These are phyloP conservation scores for Puccinia hordei DNA, from an alignment of 1,284 basidiomycete genomes.

Conservation along the genomic window DNA sequence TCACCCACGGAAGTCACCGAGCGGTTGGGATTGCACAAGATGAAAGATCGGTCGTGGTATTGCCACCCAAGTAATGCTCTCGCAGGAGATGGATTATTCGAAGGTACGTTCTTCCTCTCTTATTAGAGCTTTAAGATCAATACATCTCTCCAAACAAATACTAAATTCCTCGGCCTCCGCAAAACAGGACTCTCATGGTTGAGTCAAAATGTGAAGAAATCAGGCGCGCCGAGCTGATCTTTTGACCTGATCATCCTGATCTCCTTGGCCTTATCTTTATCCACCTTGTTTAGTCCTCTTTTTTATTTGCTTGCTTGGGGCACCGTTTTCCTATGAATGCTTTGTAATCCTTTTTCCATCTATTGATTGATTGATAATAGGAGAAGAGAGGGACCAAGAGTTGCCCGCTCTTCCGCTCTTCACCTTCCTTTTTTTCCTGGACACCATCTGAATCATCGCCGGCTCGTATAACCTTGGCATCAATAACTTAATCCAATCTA, in stretches of 20 bases:
- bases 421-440: not conserved
- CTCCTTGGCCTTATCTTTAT: not conserved
- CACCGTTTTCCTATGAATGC: not conserved
- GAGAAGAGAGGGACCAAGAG: not conserved
- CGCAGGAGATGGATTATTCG: conserved; percentile 54
- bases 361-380: not conserved
- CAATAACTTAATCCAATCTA: not conserved
- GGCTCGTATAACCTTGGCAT: not conserved
- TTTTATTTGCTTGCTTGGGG: not conserved
- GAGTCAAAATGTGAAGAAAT: conserved; percentile 49
- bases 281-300: not conserved
- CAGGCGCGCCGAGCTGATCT: conserved; percentile 25
- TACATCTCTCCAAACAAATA: not conserved
- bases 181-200: conserved; percentile 47
- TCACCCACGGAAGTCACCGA: conserved; percentile 98
- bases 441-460: not conserved
- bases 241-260: not conserved
- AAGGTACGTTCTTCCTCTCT: not conserved
- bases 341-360: not conserved
- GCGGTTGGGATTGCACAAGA: conserved; percentile 88
- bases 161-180: no score
- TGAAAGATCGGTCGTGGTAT: conserved; percentile 98
- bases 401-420: not conserved
- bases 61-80: conserved; percentile 71
- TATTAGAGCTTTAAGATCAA: not conserved